phyloP scores from a whole-genome alignment of 2,329 filamentous ascomycete species.

The Xylariaceae sp. region DNA sequence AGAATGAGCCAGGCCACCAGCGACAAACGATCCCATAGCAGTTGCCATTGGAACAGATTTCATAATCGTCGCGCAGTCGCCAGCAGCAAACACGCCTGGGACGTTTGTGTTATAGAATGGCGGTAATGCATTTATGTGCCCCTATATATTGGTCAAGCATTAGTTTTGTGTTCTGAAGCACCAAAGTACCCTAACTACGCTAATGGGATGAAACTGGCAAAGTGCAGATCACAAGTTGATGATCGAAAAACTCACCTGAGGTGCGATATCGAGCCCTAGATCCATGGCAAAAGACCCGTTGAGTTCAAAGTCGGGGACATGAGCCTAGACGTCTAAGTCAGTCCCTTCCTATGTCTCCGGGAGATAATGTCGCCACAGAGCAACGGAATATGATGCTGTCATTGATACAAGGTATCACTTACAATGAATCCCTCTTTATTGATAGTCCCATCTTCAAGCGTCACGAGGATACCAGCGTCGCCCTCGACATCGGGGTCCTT shows the following conservation, averaged over 20 bases:
- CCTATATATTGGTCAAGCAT: slow-evolving; percentile 14
- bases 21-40: slow-evolving; percentile 23
- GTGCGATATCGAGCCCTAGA: slow-evolving; percentile 40
- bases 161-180: no score
- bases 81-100: slow-evolving; percentile 49
- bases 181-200: no score
- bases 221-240: no score
- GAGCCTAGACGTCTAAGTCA: slow-evolving; percentile 20
- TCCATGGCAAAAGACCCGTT: slow-evolving; percentile 40
- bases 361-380: not conserved
- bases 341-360: not conserved
- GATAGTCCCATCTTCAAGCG: slow-evolving; percentile 32
- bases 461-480: slow-evolving; percentile 23
- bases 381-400: not conserved
- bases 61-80: slow-evolving; percentile 40
- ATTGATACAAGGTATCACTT: slow-evolving; percentile 2
- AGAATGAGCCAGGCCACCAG: slow-evolving; percentile 19
- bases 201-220: no score
- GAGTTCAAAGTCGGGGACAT: slow-evolving; percentile 35
- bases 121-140: slow-evolving; percentile 39
- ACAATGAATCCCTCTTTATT: slow-evolving; percentile 38
- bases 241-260: slow-evolving; percentile 8
- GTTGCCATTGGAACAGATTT: slow-evolving; percentile 25
- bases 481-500: slow-evolving; percentile 18
- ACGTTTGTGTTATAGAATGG: slow-evolving; percentile 49